These are phyloP conservation scores for Dunaliella sp. DNA, from an alignment of 139 green algal genomes.

Conservation along the genomic window DNA sequence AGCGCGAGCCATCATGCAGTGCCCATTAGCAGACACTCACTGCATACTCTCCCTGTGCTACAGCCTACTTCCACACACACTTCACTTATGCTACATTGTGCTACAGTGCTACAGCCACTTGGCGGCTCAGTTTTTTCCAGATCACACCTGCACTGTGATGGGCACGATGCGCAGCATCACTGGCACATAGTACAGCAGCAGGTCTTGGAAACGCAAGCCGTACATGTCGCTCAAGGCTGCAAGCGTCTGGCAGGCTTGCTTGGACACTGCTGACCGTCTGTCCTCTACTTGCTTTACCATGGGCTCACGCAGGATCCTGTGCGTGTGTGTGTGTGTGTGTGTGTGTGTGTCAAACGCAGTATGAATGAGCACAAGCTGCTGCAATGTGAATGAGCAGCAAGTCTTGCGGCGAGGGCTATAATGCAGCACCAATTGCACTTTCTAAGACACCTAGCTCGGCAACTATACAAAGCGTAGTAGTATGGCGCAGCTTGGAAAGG, in stretches of 20 bases:
- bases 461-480: too few relatives aligned
- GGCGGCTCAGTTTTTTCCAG: background rate
- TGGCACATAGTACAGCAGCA: constrained; percentile 52
- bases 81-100: too few relatives aligned
- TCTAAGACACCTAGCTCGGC: too few relatives aligned
- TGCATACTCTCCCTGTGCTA: too few relatives aligned
- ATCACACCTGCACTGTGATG: constrained; percentile 73
- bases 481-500: too few relatives aligned
- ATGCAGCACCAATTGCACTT: too few relatives aligned
- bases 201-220: constrained; percentile 51
- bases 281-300: constrained; percentile 54
- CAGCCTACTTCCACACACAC: too few relatives aligned
- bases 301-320: background rate
- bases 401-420: too few relatives aligned
- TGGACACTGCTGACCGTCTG: constrained; percentile 59
- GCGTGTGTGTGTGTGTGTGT: background rate
- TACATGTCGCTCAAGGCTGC: constrained; percentile 51
- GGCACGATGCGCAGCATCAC: constrained; percentile 69
- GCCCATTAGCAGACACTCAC: too few relatives aligned
- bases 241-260: constrained; percentile 66
- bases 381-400: too few relatives aligned
- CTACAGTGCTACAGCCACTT: too few relatives aligned
- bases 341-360: background rate
- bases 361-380: too few relatives aligned
- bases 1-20: background rate